phyloP scores from a whole-genome alignment of 495 filamentous ascomycete genomes.

The Ascodesmis nigricans region DNA sequence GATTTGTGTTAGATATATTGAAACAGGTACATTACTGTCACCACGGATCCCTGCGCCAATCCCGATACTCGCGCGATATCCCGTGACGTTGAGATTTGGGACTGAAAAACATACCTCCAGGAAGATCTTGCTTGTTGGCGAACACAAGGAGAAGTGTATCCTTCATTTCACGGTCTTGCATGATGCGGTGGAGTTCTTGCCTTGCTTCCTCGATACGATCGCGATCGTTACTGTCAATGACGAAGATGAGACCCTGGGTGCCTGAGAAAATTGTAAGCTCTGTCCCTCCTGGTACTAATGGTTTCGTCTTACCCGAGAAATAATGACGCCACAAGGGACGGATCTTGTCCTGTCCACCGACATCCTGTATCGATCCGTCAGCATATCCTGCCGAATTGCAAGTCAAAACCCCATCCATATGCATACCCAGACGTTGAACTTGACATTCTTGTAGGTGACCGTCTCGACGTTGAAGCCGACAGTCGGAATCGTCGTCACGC shows the following conservation, averaged over 20 bases:
- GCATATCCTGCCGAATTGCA: no score
- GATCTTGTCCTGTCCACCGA: slow-evolving; percentile 99
- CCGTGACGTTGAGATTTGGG: no score
- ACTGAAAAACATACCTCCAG: slow-evolving; percentile 39
- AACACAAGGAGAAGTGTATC: slow-evolving; percentile 85
- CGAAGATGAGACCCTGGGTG: slow-evolving; percentile 94
- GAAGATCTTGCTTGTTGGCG: slow-evolving; percentile 93
- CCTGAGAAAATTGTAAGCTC: slow-evolving; percentile 27
- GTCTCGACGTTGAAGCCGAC: slow-evolving; percentile 99
- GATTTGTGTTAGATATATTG: no score
- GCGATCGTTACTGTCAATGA: slow-evolving; percentile 79
- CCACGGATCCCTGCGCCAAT: no score
- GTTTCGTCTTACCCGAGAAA: slow-evolving; percentile 81
- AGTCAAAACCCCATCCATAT: not conserved
- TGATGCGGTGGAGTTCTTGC: slow-evolving; percentile 79
- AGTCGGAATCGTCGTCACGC: slow-evolving; percentile 96
- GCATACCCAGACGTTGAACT: slow-evolving; percentile 80
- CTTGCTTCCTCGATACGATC: slow-evolving; percentile 72
- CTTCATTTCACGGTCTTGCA: slow-evolving; percentile 96
- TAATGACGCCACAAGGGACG: slow-evolving; percentile 98
- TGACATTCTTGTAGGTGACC: slow-evolving; percentile 97
- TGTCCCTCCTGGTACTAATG: slow-evolving; percentile 1
- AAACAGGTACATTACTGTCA: no score
- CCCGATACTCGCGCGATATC: no score
- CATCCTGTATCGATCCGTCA: slow-evolving; percentile 50